Evolutionary conservation across 2,329 filamentous ascomycete species (phyloP).

Genomic region (Colletotrichum agaves): DNA sequence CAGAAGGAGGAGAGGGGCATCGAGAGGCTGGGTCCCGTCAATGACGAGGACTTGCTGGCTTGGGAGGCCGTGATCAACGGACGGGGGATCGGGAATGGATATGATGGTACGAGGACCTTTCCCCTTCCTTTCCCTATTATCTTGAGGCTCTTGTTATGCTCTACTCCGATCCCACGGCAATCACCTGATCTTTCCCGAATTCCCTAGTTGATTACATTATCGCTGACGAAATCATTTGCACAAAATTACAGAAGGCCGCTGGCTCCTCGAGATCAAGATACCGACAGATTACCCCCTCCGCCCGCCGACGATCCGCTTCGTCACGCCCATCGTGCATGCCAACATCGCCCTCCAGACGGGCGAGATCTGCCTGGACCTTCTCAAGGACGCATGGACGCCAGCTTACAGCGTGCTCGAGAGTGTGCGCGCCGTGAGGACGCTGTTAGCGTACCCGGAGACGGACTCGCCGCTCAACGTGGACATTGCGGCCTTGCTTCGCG

Average conservation of each 20-base stretch:
- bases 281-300: conserved; percentile 81
- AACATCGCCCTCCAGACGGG: conserved; percentile 79
- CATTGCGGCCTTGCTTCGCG: conserved; percentile 75
- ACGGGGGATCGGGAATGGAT: conserved; percentile 64
- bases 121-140: not conserved
- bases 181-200: no score
- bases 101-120: conserved; percentile 60
- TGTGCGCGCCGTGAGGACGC: conserved; percentile 76
- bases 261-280: conserved; percentile 82
- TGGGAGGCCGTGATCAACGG: conserved; percentile 72
- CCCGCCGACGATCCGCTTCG: conserved; percentile 82
- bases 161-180: no score
- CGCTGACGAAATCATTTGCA: not conserved
- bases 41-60: conserved; percentile 64
- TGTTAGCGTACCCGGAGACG: conserved; percentile 74
- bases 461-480: conserved; percentile 85
- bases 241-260: conserved; percentile 70
- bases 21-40: conserved; percentile 66
- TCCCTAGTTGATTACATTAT: not conserved
- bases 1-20: conserved; percentile 62
- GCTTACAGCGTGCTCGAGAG: conserved; percentile 84
- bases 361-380: conserved; percentile 92
- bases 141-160: no score
- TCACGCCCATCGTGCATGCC: conserved; percentile 86
- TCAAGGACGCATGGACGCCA: conserved; percentile 84